Conservation (phyloP, 2,329 filamentous ascomycete genomes). For the Acephala macrosclerotiorum region DNA sequence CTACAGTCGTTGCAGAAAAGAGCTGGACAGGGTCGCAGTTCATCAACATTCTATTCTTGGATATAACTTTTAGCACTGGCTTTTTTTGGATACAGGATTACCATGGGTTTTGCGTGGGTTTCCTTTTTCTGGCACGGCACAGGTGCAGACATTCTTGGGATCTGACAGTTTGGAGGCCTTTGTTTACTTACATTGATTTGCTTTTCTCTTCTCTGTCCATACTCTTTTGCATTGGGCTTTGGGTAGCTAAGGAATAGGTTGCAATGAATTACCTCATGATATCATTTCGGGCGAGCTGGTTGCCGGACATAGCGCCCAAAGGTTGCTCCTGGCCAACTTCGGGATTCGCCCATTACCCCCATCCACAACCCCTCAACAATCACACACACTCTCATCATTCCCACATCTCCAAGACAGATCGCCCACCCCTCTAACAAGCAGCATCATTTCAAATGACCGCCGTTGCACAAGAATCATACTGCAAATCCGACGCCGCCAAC, state of each 20-base stretch:
- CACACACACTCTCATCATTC: neutral
- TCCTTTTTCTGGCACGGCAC: neutral
- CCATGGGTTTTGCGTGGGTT: neutral
- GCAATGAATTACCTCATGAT: neutral
- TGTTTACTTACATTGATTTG: neutral
- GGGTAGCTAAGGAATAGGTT: neutral
- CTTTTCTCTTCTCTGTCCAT: neutral
- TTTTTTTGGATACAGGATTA: neutral
- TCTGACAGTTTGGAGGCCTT: neutral
- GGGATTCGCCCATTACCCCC: no score
- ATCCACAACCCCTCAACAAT: no score
- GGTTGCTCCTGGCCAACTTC: no score
- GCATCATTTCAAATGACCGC: no score
- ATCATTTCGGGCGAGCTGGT: no score
- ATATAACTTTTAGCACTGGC: neutral
- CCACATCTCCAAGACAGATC: neutral
- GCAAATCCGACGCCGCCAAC: neutral
- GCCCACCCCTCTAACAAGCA: neutral
- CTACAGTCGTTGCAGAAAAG: neutral
- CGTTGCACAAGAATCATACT: neutral
- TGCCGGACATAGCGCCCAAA: no score
- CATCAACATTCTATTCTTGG: conserved; percentile 1
- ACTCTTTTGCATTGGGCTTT: neutral
- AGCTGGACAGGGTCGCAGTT: neutral
- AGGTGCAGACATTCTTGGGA: neutral